Conservation (phyloP, 1,284 basidiomycete genomes). For the Ganoderma resinaceum region DNA sequence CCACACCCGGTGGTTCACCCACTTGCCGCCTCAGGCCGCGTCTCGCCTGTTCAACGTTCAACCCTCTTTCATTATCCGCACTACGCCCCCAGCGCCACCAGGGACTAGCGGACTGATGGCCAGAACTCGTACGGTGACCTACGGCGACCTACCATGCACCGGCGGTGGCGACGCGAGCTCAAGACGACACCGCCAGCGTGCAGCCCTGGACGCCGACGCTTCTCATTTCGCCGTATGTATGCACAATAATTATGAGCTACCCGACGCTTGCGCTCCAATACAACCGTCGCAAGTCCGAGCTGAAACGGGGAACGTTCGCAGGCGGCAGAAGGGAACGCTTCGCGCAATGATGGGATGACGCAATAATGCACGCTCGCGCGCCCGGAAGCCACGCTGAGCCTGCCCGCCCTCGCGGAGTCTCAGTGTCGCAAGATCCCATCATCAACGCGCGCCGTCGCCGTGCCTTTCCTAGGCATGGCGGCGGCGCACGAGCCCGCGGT, state of each 20-base stretch:
- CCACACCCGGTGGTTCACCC: neutral
- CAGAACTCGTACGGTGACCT: neutral
- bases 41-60: slow-evolving; percentile 1
- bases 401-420: neutral
- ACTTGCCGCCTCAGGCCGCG: neutral
- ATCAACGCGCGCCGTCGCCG: neutral
- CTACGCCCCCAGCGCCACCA: neutral
- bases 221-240: neutral
- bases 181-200: too few species aligned
- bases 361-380: neutral
- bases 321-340: neutral
- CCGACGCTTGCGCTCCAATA: neutral
- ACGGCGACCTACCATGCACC: neutral
- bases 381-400: neutral
- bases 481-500: neutral
- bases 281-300: neutral
- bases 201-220: neutral
- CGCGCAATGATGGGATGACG: neutral
- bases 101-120: neutral
- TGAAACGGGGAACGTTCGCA: neutral
- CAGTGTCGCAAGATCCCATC: neutral
- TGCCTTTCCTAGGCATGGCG: slow-evolving; percentile 1
- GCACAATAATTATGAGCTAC: neutral
- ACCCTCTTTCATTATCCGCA: neutral
- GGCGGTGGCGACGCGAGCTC: neutral